Conservation (phyloP, 2,329 filamentous ascomycete species). For the Exserohilum turcica region DNA sequence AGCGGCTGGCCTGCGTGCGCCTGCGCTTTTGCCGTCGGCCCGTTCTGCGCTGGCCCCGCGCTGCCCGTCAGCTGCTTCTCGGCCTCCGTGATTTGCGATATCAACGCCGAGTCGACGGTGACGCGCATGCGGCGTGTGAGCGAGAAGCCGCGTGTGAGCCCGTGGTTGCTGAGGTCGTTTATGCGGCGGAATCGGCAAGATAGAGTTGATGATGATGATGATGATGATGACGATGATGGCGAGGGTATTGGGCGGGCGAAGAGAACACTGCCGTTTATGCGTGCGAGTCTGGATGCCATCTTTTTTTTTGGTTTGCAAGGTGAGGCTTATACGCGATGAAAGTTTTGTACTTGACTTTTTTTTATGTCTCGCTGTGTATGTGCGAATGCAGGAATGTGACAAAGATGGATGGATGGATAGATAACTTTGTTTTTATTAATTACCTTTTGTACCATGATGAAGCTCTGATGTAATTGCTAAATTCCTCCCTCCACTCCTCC, state of each 20-base stretch:
- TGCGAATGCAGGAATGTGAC: not conserved
- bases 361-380: not conserved
- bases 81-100: conserved; percentile 49
- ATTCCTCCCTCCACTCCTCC: not conserved
- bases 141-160: not conserved
- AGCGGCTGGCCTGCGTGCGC: conserved; percentile 43
- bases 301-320: too few species aligned
- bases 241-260: conserved; percentile 2
- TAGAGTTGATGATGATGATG: not conserved
- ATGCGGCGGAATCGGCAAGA: not conserved
- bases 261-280: conserved; percentile 7
- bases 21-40: conserved; percentile 52
- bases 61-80: conserved; percentile 50
- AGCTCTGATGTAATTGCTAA: conserved; percentile 11
- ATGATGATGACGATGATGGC: not conserved
- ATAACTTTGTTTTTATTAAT: too few species aligned
- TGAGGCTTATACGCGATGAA: too few species aligned
- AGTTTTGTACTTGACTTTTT: not conserved
- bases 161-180: conserved; percentile 17
- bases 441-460: conserved; percentile 3
- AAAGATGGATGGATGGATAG: too few species aligned
- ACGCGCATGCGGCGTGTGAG: conserved; percentile 22
- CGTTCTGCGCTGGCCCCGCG: conserved; percentile 43
- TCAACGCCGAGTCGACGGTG: conserved; percentile 46
- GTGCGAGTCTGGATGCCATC: conserved; percentile 13